A percentile compares a stretch with the other conserved stretches of the same genome.
phyloP scores from a whole-genome alignment of 345 rosid species.

The Combretum micranthum region DNA sequence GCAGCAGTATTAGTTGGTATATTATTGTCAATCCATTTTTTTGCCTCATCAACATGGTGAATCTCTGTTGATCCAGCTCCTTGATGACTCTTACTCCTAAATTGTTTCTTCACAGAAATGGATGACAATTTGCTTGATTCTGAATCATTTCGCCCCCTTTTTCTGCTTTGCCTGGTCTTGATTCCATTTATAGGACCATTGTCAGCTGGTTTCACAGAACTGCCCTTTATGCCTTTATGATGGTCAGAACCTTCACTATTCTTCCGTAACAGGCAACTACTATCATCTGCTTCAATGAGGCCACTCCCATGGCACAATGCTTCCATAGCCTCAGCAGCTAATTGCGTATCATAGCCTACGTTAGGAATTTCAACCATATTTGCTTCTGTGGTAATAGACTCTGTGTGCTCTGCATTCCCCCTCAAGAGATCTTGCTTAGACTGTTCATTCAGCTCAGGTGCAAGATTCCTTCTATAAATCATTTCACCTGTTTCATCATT shows the following conservation, averaged over 20 bases:
- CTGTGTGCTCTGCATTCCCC: slow-evolving; percentile 20
- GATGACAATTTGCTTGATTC: slow-evolving; percentile 14
- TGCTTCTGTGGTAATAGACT: slow-evolving; percentile 18
- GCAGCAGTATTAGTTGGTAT: slow-evolving; percentile 14
- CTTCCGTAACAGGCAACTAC: slow-evolving; percentile 1
- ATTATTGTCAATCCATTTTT: slow-evolving; percentile 5
- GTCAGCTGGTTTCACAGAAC: slow-evolving; percentile 9
- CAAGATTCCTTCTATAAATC: slow-evolving; percentile 38
- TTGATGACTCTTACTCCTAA: slow-evolving; percentile 15
- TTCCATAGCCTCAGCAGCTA: slow-evolving; percentile 93
- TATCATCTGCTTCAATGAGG: slow-evolving; percentile 6
- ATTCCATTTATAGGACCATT: slow-evolving; percentile 20
- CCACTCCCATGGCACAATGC: slow-evolving; percentile 49
- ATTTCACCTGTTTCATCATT: slow-evolving; percentile 23
- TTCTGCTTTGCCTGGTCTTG: slow-evolving; percentile 23
- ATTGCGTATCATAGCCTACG: slow-evolving; percentile 75
- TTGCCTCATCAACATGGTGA: slow-evolving; percentile 14
- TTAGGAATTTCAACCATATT: slow-evolving; percentile 28
- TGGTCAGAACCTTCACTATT: not conserved
- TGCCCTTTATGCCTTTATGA: slow-evolving; percentile 14
- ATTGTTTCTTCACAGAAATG: slow-evolving; percentile 12
- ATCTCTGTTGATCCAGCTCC: not conserved
- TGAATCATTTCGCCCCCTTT: slow-evolving; percentile 31
- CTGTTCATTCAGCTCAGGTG: slow-evolving; percentile 29
- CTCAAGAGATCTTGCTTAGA: slow-evolving; percentile 15